These are phyloP conservation scores for Colletotrichum magnum DNA, from an alignment of 2,329 filamentous ascomycete species.

Conservation along the genomic window DNA sequence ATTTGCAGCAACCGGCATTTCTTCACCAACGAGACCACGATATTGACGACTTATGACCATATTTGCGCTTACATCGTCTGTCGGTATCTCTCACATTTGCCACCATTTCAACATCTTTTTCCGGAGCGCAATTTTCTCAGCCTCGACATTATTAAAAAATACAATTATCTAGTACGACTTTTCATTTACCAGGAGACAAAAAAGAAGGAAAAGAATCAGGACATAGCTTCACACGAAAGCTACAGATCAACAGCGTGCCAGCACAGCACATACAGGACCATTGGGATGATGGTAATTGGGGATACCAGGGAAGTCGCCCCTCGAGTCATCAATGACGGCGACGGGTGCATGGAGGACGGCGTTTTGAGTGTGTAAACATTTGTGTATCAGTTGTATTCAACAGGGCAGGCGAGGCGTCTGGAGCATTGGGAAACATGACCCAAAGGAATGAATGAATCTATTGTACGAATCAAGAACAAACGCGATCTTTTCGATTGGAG, in stretches of 20 bases:
- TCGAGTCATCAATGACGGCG: background rate
- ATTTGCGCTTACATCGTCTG: constrained; percentile 8
- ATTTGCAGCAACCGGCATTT: constrained; percentile 4
- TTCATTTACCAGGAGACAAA: background rate
- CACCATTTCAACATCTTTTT: constrained; percentile 1
- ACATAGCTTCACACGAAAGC: constrained; percentile 16
- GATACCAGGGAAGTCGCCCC: background rate
- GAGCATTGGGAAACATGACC: background rate
- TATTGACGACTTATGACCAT: constrained; percentile 21
- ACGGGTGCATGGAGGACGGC: background rate
- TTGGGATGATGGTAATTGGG: background rate
- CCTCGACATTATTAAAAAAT: background rate
- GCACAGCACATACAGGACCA: background rate
- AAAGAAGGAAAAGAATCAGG: background rate
- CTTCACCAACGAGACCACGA: background rate
- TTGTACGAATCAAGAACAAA: background rate
- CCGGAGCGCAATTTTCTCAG: background rate
- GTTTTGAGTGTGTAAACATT: background rate
- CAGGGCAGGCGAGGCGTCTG: background rate
- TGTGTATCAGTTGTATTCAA: background rate
- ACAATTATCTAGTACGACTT: constrained; percentile 8
- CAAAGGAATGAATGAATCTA: background rate
- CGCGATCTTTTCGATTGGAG: background rate
- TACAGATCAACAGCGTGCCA: constrained; percentile 16
- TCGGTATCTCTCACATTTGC: background rate